Conservation (phyloP, 1,284 basidiomycete genomes). For the Ceratobasidium sp. region DNA sequence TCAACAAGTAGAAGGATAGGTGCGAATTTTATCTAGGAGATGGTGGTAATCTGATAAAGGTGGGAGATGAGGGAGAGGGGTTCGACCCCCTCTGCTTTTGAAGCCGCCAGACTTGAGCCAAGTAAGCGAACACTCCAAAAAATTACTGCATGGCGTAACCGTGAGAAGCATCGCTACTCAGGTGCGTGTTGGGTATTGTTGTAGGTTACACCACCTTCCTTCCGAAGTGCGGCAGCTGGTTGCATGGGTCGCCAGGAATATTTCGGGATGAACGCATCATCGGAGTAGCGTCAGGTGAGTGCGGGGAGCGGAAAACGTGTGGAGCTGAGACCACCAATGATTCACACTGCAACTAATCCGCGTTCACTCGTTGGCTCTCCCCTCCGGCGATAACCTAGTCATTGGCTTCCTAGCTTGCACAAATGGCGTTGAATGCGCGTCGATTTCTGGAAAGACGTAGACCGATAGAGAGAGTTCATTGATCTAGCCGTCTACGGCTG, state of each 20-base stretch:
- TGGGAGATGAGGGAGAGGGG: constrained; percentile 4
- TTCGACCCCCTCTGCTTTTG: constrained; percentile 5
- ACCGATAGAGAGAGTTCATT: background rate
- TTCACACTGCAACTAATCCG: background rate
- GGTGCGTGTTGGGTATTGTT: background rate
- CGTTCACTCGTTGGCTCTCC: background rate
- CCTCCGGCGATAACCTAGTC: background rate
- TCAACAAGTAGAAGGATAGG: background rate
- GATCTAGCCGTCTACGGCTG: background rate
- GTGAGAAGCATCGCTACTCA: background rate
- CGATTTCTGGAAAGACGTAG: background rate
- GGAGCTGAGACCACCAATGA: constrained; percentile 11
- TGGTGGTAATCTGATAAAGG: constrained; percentile 19
- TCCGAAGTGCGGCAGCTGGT: constrained; percentile 18
- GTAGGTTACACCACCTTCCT: background rate
- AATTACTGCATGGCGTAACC: constrained; percentile 32
- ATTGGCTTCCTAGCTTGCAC: background rate
- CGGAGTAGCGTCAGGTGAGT: constrained; percentile 25
- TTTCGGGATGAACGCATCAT: constrained; percentile 19
- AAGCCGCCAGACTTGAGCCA: background rate
- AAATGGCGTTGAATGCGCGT: background rate
- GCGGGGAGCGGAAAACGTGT: constrained; percentile 14
- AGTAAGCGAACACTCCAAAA: constrained; percentile 33
- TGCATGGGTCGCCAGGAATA: constrained; percentile 21
- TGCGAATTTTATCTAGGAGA: constrained; percentile 20